Evolutionary conservation across 192 early-diverging fungal species (phyloP), one percentile per base, ranked within the genome.

Genomic region (Linnemannia zychae): DNA sequence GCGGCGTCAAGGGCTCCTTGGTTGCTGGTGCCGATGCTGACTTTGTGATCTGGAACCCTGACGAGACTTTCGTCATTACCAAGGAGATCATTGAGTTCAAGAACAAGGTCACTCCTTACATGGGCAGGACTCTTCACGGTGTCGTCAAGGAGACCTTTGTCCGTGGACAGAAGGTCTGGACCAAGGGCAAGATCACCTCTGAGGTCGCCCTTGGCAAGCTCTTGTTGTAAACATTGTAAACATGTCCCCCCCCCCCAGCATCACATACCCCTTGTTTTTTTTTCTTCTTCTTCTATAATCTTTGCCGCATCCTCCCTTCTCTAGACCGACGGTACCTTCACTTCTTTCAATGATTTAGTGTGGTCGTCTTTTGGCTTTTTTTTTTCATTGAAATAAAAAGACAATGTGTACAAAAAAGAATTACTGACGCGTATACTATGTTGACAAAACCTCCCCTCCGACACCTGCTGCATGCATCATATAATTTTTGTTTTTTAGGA

Each of bases 61-160:
- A 95, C 37, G 90, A 91, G 76, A 81, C 88, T 1, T 94, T 91
- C 87, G 81, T 69, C 7, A 75, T 94, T 65, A 91, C 88, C 15
- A 88, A 86, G 18, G 90, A 93, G 73, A 90, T 92, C 78, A 92
- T 96, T 37, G 93, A 95, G 75, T 96, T 96, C 87, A 94, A 94
- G 80, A 94, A 96, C 83, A 96, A 95, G 88, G 88, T 95, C 17
- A 94, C 94, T 3, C 95, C 95, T 7, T 96, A 96, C 84, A 84
- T 91, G 76, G 94, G 93, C 34, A 88, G 88, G 60, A 72, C 73
- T 4, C 88, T 94, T 68, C 78, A 91, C 37, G 95, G 95, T 49
- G 80, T 90, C 7, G 93, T 96, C 37, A 90, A 93, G 80, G 90
- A 93, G 75, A 95, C 95, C 33, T 87, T 95, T 57, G 90, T 96